phyloP scores from a whole-genome alignment of 2,329 filamentous ascomycete genomes.

The Pseudocercospora fuligena region DNA sequence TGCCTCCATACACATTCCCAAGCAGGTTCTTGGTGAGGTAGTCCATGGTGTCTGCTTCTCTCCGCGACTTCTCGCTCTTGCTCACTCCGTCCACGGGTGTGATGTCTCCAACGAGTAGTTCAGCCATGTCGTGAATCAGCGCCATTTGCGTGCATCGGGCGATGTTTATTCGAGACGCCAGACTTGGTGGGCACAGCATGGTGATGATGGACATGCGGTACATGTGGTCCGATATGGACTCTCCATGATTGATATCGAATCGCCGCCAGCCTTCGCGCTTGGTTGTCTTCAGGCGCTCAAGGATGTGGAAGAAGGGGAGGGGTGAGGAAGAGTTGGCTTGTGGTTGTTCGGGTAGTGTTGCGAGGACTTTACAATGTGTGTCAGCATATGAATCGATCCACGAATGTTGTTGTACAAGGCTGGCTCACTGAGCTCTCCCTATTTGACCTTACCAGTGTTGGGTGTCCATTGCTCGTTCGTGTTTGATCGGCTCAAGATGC shows the following conservation, averaged over 20 bases:
- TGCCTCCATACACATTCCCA: constrained; percentile 73
- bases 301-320: constrained; percentile 89
- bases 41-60: constrained; percentile 89
- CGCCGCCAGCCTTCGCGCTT: constrained; percentile 95
- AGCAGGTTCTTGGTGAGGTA: constrained; percentile 78
- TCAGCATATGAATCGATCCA: constrained; percentile 8
- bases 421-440: constrained; percentile 27
- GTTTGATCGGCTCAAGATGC: constrained; percentile 39
- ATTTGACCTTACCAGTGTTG: constrained; percentile 45
- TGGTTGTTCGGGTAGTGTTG: constrained; percentile 64
- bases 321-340: constrained; percentile 70
- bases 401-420: constrained; percentile 10
- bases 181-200: constrained; percentile 81
- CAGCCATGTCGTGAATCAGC: constrained; percentile 96
- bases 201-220: constrained; percentile 98
- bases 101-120: constrained; percentile 92
- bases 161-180: constrained; percentile 75
- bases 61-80: constrained; percentile 86
- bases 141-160: constrained; percentile 92
- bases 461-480: constrained; percentile 48
- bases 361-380: constrained; percentile 59
- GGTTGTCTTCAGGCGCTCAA: constrained; percentile 93
- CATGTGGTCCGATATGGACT: constrained; percentile 97
- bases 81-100: constrained; percentile 85
- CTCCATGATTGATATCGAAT: constrained; percentile 75